Evolutionary conservation across 768 basidiomycete genomes (phyloP), one percentile per base, ranked within the genome.

Genomic region (Amanita rimosa): DNA sequence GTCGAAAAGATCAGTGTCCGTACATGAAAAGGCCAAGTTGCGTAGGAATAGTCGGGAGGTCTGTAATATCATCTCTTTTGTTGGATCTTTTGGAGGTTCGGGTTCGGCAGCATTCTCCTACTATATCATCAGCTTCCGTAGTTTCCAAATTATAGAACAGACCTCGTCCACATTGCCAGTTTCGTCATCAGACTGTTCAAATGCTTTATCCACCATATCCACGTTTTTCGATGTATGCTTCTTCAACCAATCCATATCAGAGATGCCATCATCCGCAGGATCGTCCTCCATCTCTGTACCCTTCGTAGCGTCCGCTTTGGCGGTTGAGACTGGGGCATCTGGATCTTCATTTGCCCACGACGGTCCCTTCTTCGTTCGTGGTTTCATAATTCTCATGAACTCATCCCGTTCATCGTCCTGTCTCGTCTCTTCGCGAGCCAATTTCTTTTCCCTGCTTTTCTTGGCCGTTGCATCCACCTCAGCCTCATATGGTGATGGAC

Each of bases 11-110:
- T 96, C 92, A 2, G 69, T 63, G 14, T 85, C 76, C 6, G 84
- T 83, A 50, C 86, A 89, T 0, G 83, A 77, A 58, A 92, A 98
- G 0, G 92, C 73, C n/a, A 99, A 65, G 60, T 98, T 99, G n/a
- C 96, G 89, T 4, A 99, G 67, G 59, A 98, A 98, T 2, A 98
- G 68, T 3, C 94, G 78, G 1, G 79, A 74, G 0, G 92, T 94
- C 49, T 75, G 73, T 4, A 83, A 65, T 46, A 95, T 84, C 1
- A 81, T 78, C 29, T 72, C 68, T 44, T 60, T 66, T 3, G 64
- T 68, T 2, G 65, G 53, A 43, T 79, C 72, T 19, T 65, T 59
- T 7, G 62, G 55, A 4, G 57, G 37, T 34, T 60, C 58, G 3
- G 53, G 39, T 8, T 62, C 42, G 9, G 55, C 10, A 7, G 35